A percentile compares a stretch with the other conserved stretches of the same genome.
Evolutionary conservation across 2,329 filamentous ascomycete species (phyloP).

Genomic region (Hymenoscyphus occultus): DNA sequence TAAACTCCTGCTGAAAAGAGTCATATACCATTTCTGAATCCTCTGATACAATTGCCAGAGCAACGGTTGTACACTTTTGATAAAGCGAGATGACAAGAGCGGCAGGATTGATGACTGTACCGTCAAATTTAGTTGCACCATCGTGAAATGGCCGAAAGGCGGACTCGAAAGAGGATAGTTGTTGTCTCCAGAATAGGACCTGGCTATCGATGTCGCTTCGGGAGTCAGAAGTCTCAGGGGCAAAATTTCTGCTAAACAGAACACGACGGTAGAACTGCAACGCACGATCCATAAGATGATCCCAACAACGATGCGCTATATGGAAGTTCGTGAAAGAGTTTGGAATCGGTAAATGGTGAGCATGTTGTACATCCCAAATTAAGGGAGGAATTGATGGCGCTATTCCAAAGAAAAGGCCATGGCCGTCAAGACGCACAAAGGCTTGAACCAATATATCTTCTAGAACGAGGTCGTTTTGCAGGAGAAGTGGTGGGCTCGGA

Average conservation of each 20-base stretch:
- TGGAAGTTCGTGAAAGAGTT: slow-evolving; percentile 26
- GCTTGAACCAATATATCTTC: slow-evolving; percentile 34
- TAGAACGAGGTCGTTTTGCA: slow-evolving; percentile 29
- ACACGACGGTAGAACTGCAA: slow-evolving; percentile 32
- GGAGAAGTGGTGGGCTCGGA: slow-evolving; percentile 21
- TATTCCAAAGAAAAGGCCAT: slow-evolving; percentile 31
- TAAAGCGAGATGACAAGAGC: slow-evolving; percentile 28
- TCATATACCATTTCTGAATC: slow-evolving; percentile 33
- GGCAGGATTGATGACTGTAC: slow-evolving; percentile 25
- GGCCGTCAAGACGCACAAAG: slow-evolving; percentile 31
- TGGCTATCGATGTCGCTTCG: slow-evolving; percentile 20
- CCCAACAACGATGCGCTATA: slow-evolving; percentile 32
- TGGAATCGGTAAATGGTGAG: slow-evolving; percentile 30
- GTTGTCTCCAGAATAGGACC: slow-evolving; percentile 18
- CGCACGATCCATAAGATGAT: slow-evolving; percentile 32
- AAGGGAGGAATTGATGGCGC: slow-evolving; percentile 30
- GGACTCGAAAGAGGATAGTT: slow-evolving; percentile 25
- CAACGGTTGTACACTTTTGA: slow-evolving; percentile 25
- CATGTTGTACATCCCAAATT: slow-evolving; percentile 32
- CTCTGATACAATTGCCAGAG: slow-evolving; percentile 21
- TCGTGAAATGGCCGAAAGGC: slow-evolving; percentile 31
- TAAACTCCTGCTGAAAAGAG: slow-evolving; percentile 24
- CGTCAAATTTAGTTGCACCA: slow-evolving; percentile 22
- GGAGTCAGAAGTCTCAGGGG: slow-evolving; percentile 21
- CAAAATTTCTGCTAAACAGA: slow-evolving; percentile 26